A percentile compares a stretch with the other conserved stretches of the same genome.
Conservation (phyloP, 2,329 filamentous ascomycete genomes). For the Chaetomium globosum region DNA sequence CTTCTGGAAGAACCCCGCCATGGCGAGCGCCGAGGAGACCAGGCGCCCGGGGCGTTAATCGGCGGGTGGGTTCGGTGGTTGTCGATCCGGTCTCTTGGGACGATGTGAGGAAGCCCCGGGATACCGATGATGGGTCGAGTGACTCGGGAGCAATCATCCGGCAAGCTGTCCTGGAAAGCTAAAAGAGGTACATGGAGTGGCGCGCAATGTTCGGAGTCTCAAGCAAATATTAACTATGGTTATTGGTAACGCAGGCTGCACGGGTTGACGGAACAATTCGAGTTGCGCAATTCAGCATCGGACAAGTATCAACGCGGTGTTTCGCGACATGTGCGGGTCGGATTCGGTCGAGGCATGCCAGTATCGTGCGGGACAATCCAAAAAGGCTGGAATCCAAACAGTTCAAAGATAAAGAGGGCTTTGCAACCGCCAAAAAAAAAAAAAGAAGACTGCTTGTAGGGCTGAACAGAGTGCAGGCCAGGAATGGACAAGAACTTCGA, state of each 20-base stretch:
- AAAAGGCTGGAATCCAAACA: constrained; percentile 4
- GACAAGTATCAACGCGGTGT: constrained; percentile 19
- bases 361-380: neutral
- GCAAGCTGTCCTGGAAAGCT: constrained; percentile 7
- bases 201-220: neutral
- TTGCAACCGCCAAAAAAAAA: neutral
- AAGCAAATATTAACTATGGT: neutral
- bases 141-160: constrained; percentile 25
- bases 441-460: neutral
- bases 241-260: constrained; percentile 5
- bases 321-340: constrained; percentile 18
- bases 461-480: constrained; percentile 4
- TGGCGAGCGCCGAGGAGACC: constrained; percentile 40
- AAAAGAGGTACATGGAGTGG: constrained; percentile 9
- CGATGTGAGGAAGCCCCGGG: constrained; percentile 12
- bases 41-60: constrained; percentile 29
- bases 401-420: neutral
- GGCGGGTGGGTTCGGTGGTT: constrained; percentile 25
- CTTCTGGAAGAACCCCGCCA: constrained; percentile 63
- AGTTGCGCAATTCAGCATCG: constrained; percentile 24
- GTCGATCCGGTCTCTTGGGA: constrained; percentile 14
- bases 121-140: constrained; percentile 18
- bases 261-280: constrained; percentile 26
- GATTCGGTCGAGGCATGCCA: constrained; percentile 8
- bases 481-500: constrained; percentile 8